Evolutionary conservation across 257 asterid species (phyloP), one percentile per base, ranked within the genome.

Genomic region (Handroanthus guayacan): DNA sequence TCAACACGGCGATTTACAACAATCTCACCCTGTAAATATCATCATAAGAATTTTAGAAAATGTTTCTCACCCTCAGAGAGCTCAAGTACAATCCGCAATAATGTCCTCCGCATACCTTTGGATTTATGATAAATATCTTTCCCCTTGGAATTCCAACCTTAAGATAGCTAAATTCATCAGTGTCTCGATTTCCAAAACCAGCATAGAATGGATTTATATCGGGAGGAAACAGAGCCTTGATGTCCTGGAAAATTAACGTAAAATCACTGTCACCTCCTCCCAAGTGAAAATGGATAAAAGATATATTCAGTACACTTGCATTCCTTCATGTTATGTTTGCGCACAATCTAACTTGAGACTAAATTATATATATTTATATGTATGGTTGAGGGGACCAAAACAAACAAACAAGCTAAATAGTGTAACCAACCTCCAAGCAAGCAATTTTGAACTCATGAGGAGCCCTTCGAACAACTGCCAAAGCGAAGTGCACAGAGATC

Each of bases 111-210:
- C 9, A 17, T 86, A 92, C 99, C 99, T 91, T 95, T 16, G 99
- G 95, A 74, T 95, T 90, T 62, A 95, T 93, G 76, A 89, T 95
- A 80, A 95, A 95, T 77, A 95, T 95, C 83, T 93, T 95, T 34
- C 95, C 97, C 75, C 74, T 85, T 5, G 99, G 99, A 25, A 95
- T 93, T 62, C 98, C 98, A 66, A 91, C 99, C 83, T 88, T 95
- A 34, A 95, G 91, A 81, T 95, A 95, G 91, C 99, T 92, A 57
- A 95, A 64, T 84, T 95, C 97, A 70, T 95, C 99, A 3, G 98
- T 95, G 81, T 95, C 96, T 81, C 98, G 83, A 86, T 95, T 95
- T 70, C 99, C 99, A 75, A 95, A 95, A 67, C 99, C 99, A 79
- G 99, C 99, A 84, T 95, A 95, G 79, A 95, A 95, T 20, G 99